A percentile compares a stretch with the other conserved stretches of the same genome.
Conservation (phyloP, 2,329 filamentous ascomycete genomes). For the Arthroderma sp. region DNA sequence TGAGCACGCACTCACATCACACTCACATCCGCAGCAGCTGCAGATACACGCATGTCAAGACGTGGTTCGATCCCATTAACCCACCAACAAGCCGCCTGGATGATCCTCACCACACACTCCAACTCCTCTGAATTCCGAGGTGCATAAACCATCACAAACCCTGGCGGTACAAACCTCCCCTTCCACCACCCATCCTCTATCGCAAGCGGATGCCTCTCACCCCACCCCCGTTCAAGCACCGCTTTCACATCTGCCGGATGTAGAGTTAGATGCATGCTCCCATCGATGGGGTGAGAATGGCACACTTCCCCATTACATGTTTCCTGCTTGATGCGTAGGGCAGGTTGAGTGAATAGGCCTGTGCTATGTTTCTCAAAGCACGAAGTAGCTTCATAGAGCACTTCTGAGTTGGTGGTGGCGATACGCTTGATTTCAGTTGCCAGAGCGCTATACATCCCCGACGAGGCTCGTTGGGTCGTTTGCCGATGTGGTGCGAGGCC, state of each 20-base stretch:
- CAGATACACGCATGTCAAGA: not conserved
- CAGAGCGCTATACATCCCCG: constrained; percentile 43
- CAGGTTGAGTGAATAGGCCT: constrained; percentile 52
- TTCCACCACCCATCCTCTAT: constrained; percentile 50
- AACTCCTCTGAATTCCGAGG: constrained; percentile 58
- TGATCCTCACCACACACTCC: constrained; percentile 52
- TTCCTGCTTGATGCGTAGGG: constrained; percentile 9
- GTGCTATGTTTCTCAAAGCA: constrained; percentile 75
- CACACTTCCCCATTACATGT: constrained; percentile 59
- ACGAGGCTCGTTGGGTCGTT: constrained; percentile 50
- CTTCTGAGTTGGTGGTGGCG: constrained; percentile 31
- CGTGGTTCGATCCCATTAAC: constrained; percentile 11
- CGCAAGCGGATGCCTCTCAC: constrained; percentile 48
- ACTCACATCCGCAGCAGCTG: not conserved
- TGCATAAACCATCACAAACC: constrained; percentile 74
- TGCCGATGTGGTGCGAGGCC: constrained; percentile 77
- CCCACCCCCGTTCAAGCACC: constrained; percentile 66
- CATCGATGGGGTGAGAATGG: constrained; percentile 65
- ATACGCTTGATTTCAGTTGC: constrained; percentile 42
- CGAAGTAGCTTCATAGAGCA: constrained; percentile 50
- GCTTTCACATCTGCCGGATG: constrained; percentile 64
- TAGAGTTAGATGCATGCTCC: constrained; percentile 65
- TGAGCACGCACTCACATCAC: no score
- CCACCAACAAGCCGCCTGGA: constrained; percentile 63
- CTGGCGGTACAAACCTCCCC: constrained; percentile 54